Evolutionary conservation across 2,329 filamentous ascomycete species (phyloP).

Genomic region (Penicillium griseofulvum): DNA sequence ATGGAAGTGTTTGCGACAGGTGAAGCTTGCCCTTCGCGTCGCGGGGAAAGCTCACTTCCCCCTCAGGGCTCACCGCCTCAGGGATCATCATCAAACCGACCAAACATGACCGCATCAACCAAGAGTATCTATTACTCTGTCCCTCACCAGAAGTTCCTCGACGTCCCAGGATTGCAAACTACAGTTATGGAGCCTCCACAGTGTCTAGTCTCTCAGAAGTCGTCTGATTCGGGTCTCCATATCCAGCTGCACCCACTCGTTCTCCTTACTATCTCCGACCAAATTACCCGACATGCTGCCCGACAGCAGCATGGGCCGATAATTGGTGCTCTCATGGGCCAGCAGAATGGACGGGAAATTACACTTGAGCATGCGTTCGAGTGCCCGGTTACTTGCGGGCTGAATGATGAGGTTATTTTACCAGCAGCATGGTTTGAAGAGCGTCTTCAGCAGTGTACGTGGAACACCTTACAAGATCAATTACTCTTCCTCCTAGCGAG

Average conservation of each 20-base stretch:
- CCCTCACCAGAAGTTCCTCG: slow-evolving; percentile 1
- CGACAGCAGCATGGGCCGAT: slow-evolving; percentile 73
- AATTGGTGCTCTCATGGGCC: slow-evolving; percentile 82
- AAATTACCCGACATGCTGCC: slow-evolving; percentile 86
- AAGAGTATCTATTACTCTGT: slow-evolving; percentile 5
- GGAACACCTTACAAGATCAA: not conserved
- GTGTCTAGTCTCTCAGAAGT: slow-evolving; percentile 64
- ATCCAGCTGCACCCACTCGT: slow-evolving; percentile 89
- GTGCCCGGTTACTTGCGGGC: slow-evolving; percentile 57
- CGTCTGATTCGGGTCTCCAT: slow-evolving; percentile 71
- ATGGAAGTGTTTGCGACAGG: not conserved
- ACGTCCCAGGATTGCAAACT: slow-evolving; percentile 1
- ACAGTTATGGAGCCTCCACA: slow-evolving; percentile 54
- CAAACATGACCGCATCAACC: slow-evolving; percentile 29
- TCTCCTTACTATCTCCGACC: slow-evolving; percentile 93
- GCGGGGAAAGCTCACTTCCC: slow-evolving; percentile 25
- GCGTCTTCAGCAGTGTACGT: slow-evolving; percentile 79
- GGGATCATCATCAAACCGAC: slow-evolving; percentile 25
- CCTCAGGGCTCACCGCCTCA: slow-evolving; percentile 13
- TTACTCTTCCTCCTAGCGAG: not conserved
- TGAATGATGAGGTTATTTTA: slow-evolving; percentile 60
- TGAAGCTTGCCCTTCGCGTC: slow-evolving; percentile 1
- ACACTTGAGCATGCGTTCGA: slow-evolving; percentile 94
- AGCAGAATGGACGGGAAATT: slow-evolving; percentile 85
- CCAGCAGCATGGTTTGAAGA: slow-evolving; percentile 70